Evolutionary conservation across 2,329 filamentous ascomycete species (phyloP).

Genomic region (Immersiporthe knoxdaviesiana): DNA sequence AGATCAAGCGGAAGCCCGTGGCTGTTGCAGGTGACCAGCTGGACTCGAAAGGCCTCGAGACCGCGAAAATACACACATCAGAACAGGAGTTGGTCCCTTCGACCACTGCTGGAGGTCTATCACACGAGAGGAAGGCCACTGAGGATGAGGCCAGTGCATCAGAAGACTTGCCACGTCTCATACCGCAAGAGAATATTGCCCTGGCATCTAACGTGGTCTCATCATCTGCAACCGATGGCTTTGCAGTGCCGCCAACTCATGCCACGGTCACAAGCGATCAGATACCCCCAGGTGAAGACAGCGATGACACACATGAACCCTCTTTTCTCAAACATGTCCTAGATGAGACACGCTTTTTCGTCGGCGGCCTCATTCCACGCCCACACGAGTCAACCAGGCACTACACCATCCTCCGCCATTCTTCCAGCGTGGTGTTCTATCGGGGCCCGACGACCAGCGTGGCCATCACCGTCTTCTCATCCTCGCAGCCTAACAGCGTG

Average conservation of each 20-base stretch:
- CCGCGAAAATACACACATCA: neutral
- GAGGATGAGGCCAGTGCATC: neutral
- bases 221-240: neutral
- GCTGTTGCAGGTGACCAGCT: neutral
- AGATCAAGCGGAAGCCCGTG: neutral
- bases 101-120: neutral
- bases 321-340: conserved; percentile 52
- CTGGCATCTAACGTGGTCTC: neutral
- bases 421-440: conserved; percentile 66
- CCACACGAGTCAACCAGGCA: conserved; percentile 68
- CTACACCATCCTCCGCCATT: conserved; percentile 69
- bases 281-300: neutral
- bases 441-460: conserved; percentile 66
- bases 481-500: conserved; percentile 43
- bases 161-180: no score
- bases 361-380: conserved; percentile 65
- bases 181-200: neutral
- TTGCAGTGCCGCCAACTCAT: neutral
- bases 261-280: neutral
- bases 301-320: conserved; percentile 21
- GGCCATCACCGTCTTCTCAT: conserved; percentile 64
- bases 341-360: conserved; percentile 66
- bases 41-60: neutral
- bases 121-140: no score
- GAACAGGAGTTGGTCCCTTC: neutral